Evolutionary conservation across 352 stramenopile species (phyloP).

Genomic region (Phytophthora hibernalis): DNA sequence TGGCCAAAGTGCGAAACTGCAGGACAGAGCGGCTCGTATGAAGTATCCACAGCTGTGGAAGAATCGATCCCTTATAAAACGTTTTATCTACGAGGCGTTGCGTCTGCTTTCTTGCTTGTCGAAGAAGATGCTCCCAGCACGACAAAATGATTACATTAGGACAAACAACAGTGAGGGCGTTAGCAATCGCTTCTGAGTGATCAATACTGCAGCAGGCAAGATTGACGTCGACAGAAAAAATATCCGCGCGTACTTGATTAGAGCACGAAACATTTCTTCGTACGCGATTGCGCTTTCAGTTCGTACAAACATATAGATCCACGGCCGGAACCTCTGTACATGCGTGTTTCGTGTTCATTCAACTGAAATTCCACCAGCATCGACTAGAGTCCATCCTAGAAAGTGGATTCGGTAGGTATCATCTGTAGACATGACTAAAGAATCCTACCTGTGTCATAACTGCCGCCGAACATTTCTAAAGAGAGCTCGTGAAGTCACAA

Average conservation of each 20-base stretch:
- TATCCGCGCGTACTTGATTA: background rate
- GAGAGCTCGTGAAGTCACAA: conserved; percentile 1
- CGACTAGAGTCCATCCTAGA: conserved; percentile 4
- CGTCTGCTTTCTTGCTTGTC: background rate
- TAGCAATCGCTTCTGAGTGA: background rate
- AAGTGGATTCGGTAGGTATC: conserved; percentile 16
- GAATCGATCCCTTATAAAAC: background rate
- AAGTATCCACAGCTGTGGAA: background rate
- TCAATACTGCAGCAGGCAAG: conserved; percentile 1
- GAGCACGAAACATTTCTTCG: conserved; percentile 3
- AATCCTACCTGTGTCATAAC: background rate
- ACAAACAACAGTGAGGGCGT: background rate
- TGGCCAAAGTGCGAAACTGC: background rate
- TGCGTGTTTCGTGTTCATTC: background rate
- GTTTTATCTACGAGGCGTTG: background rate
- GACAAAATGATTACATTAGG: conserved; percentile 1
- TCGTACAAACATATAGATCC: conserved; percentile 19
- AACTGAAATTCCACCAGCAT: conserved; percentile 12
- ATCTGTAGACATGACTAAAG: conserved; percentile 12
- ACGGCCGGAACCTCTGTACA: conserved; percentile 17
- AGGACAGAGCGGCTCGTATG: background rate
- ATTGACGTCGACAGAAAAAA: conserved; percentile 2
- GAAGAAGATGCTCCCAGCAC: conserved; percentile 4
- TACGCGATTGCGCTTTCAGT: conserved; percentile 13
- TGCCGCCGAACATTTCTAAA: conserved; percentile 6